These are phyloP conservation scores for Ophiocordyceps camponoti-rufipedis DNA, from an alignment of 2,329 filamentous ascomycete species.

Conservation along the genomic window DNA sequence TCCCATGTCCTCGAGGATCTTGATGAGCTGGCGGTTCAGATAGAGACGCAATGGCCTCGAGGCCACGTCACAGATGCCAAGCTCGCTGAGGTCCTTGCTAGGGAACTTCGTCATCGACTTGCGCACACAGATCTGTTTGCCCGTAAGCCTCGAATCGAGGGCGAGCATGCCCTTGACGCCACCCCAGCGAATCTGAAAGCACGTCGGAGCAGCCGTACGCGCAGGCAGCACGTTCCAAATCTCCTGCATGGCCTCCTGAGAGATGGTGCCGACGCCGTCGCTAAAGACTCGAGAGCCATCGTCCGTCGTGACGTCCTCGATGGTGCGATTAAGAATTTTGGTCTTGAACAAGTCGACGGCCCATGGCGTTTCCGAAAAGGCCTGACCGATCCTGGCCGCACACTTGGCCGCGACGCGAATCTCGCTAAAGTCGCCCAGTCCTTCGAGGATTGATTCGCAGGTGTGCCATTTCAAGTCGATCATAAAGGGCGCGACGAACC, in stretches of 20 bases:
- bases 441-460: slow-evolving; percentile 23
- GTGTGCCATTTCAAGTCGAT: slow-evolving; percentile 15
- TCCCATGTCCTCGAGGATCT: slow-evolving; percentile 66
- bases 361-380: slow-evolving; percentile 57
- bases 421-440: slow-evolving; percentile 29
- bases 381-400: slow-evolving; percentile 43
- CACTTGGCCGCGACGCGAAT: slow-evolving; percentile 36
- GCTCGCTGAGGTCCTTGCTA: slow-evolving; percentile 29
- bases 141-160: slow-evolving; percentile 41
- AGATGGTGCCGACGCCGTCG: slow-evolving; percentile 65
- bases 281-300: slow-evolving; percentile 45
- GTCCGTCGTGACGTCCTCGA: slow-evolving; percentile 32
- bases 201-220: slow-evolving; percentile 34
- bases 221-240: slow-evolving; percentile 38
- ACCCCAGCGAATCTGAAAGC: slow-evolving; percentile 56
- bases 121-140: slow-evolving; percentile 42
- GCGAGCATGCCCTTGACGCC: slow-evolving; percentile 68
- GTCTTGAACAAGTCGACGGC: slow-evolving; percentile 31
- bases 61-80: slow-evolving; percentile 57
- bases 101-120: slow-evolving; percentile 67
- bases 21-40: slow-evolving; percentile 67
- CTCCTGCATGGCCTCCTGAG: slow-evolving; percentile 34
- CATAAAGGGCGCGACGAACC: slow-evolving; percentile 36
- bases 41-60: slow-evolving; percentile 49
- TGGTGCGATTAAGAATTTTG: slow-evolving; percentile 13